Percentiles rank a stretch among this genome's conserved stretches.
Conservation (phyloP, 345 rosid species). For the Rhizophora mangle region DNA sequence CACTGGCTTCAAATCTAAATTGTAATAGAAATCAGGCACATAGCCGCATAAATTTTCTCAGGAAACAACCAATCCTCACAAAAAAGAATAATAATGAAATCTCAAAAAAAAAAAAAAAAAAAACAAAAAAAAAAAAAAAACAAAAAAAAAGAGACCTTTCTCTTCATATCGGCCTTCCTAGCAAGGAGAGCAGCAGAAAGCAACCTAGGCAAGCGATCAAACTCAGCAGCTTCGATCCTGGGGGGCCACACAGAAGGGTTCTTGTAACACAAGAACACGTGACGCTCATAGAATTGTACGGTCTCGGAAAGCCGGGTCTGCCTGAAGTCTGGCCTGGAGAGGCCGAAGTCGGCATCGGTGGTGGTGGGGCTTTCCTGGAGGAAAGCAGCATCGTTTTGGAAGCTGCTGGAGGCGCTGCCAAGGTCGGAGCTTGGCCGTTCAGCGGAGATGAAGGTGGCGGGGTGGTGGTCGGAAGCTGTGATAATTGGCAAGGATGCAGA, state of each 20-base stretch:
- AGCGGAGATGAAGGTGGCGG: constrained; percentile 33
- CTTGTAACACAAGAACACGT: constrained; percentile 89
- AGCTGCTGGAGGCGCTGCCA: constrained; percentile 74
- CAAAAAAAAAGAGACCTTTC: constrained; percentile 41
- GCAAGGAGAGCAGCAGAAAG: constrained; percentile 76
- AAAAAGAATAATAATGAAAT: not conserved
- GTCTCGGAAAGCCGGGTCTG: constrained; percentile 62
- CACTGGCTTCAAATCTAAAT: not conserved
- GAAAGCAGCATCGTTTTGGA: constrained; percentile 61
- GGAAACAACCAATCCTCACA: not conserved
- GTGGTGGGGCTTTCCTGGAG: constrained; percentile 34
- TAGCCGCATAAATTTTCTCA: not conserved
- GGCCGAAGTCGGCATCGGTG: constrained; percentile 65
- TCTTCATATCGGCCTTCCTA: constrained; percentile 59
- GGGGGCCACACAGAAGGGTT: constrained; percentile 94
- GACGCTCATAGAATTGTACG: constrained; percentile 82
- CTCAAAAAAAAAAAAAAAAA: not conserved
- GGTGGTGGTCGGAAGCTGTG: constrained; percentile 58
- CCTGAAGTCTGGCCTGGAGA: constrained; percentile 74
- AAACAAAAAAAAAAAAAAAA: not conserved
- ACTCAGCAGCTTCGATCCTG: constrained; percentile 96
- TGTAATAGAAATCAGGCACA: not conserved
- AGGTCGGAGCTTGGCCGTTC: constrained; percentile 50
- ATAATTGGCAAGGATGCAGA: constrained; percentile 59
- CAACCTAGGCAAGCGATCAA: constrained; percentile 96